phyloP scores from a whole-genome alignment of 2,329 filamentous ascomycete species.

The Hirsutella rhossiliensis region DNA sequence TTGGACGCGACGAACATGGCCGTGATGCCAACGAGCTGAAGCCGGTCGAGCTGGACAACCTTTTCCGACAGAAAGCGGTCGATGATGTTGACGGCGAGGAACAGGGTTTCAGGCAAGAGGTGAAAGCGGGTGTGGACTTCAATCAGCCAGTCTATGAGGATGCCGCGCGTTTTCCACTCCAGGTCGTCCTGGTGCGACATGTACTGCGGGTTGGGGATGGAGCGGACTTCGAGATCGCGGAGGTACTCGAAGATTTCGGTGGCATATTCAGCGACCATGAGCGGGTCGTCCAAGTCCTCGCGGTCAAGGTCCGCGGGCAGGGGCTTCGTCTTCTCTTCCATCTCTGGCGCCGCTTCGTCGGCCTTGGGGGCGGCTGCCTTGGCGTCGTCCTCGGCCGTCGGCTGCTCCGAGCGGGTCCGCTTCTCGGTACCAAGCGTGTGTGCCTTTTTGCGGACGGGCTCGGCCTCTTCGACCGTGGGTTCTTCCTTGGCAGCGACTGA shows the following conservation, averaged over 20 bases:
- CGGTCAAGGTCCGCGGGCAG: conserved; percentile 57
- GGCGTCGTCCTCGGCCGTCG: conserved; percentile 16
- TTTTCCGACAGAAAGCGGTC: conserved; percentile 94
- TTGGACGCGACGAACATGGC: conserved; percentile 99
- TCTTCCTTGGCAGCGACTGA: conserved; percentile 44
- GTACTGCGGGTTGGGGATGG: conserved; percentile 80
- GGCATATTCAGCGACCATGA: conserved; percentile 97
- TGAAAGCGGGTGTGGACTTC: conserved; percentile 97
- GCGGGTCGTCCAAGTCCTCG: conserved; percentile 83
- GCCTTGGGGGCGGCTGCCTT: conserved; percentile 8
- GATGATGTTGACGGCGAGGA: conserved; percentile 95
- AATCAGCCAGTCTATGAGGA: conserved; percentile 95
- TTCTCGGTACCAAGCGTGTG: conserved; percentile 42
- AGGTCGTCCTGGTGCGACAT: conserved; percentile 91
- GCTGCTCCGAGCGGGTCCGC: conserved; percentile 14
- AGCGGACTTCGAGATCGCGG: conserved; percentile 67
- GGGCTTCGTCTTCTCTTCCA: conserved; percentile 20
- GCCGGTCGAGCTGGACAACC: conserved; percentile 87
- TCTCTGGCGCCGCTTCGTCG: conserved; percentile 8
- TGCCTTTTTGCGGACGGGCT: conserved; percentile 56
- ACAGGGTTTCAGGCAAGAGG: conserved; percentile 88
- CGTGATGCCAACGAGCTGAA: conserved; percentile 93
- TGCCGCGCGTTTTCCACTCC: conserved; percentile 97
- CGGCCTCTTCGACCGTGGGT: conserved; percentile 49
- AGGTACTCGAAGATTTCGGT: conserved; percentile 96